These are phyloP conservation scores for Thielaviopsis cerberus DNA, from an alignment of 2,329 filamentous ascomycete genomes.

Conservation along the genomic window DNA sequence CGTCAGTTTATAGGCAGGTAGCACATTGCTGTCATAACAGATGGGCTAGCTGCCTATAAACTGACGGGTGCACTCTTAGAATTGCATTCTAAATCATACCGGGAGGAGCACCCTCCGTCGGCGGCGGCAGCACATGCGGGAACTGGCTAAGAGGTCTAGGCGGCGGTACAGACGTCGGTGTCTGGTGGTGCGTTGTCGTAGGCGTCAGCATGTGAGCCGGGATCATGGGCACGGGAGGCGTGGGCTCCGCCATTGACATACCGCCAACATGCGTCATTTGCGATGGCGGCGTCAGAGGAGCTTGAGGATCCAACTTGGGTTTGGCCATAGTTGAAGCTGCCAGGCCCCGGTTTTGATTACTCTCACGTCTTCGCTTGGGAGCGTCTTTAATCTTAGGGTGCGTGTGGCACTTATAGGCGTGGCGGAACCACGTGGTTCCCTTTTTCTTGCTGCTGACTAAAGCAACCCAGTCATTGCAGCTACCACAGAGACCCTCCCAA, in stretches of 20 bases:
- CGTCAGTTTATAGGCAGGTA: too few relatives aligned
- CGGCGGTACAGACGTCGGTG: constrained; percentile 14
- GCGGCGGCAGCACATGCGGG: constrained; percentile 4
- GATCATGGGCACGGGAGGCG: constrained; percentile 13
- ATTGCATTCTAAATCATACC: constrained; percentile 5
- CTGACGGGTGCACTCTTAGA: background rate
- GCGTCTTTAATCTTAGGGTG: constrained; percentile 55
- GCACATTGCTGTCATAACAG: background rate
- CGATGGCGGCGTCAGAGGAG: constrained; percentile 17
- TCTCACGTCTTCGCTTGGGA: constrained; percentile 48
- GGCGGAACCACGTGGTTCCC: constrained; percentile 79
- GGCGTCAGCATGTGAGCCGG: constrained; percentile 15
- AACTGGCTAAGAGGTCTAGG: constrained; percentile 11
- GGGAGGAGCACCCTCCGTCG: constrained; percentile 3
- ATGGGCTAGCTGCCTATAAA: background rate
- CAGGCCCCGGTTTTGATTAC: constrained; percentile 29
- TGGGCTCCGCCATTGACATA: constrained; percentile 12
- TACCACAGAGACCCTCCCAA: constrained; percentile 62
- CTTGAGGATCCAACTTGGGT: constrained; percentile 24
- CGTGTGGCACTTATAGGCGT: constrained; percentile 71
- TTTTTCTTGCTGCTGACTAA: constrained; percentile 77
- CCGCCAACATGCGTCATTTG: constrained; percentile 24
- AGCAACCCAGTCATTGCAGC: constrained; percentile 64
- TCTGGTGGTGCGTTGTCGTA: constrained; percentile 4
- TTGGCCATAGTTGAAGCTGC: constrained; percentile 27